Conservation (phyloP, 2,329 filamentous ascomycete genomes). For the Epichloe festucae region DNA sequence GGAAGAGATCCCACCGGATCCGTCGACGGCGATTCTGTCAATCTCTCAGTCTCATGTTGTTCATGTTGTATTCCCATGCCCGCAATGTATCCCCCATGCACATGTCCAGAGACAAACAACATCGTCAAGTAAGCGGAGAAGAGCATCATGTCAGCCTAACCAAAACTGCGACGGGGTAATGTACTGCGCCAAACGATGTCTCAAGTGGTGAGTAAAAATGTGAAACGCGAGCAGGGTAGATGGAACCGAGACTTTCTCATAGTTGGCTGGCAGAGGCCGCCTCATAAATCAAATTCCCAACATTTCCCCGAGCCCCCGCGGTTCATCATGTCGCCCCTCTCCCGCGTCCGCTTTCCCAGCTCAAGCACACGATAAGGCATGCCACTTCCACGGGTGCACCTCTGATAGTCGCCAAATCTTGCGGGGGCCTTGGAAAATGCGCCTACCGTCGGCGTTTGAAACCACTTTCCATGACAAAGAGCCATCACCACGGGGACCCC, state of each 20-base stretch:
- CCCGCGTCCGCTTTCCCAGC: neutral
- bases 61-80: neutral
- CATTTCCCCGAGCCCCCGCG: neutral
- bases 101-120: neutral
- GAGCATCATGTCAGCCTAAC: neutral
- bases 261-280: neutral
- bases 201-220: neutral
- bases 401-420: neutral
- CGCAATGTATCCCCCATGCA: neutral
- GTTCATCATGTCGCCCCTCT: neutral
- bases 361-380: neutral
- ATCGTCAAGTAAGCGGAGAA: neutral
- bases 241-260: neutral
- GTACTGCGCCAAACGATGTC: neutral
- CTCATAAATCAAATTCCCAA: neutral
- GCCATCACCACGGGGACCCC: neutral
- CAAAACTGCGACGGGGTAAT: no score
- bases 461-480: neutral
- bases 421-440: neutral
- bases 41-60: neutral
- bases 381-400: neutral
- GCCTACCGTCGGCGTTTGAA: neutral
- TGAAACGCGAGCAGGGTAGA: neutral
- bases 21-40: neutral
- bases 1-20: neutral